Evolutionary conservation across 1,139 yeast genomes (phyloP).

Genomic region (Saccharomycopsis hybrid): DNA sequence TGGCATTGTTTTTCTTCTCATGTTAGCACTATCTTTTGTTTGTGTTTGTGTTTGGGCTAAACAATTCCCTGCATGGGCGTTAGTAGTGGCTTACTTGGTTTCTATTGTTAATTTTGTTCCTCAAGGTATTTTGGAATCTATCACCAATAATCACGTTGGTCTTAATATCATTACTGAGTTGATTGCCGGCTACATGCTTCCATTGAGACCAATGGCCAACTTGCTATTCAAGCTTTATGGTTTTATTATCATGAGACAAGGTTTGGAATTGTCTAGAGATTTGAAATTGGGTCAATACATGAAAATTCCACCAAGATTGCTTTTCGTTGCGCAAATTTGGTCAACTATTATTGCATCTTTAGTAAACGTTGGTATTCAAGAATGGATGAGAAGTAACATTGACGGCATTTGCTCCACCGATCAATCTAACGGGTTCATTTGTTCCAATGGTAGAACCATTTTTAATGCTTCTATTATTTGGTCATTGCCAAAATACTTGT

Average conservation of each 20-base stretch:
- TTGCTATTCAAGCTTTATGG: conserved; percentile 57
- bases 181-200: conserved; percentile 54
- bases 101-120: conserved; percentile 49
- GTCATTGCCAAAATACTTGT: conserved; percentile 53
- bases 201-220: conserved; percentile 56
- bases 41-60: conserved; percentile 36
- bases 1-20: conserved; percentile 37
- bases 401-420: conserved; percentile 41
- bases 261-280: conserved; percentile 47
- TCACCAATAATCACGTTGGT: conserved; percentile 40
- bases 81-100: conserved; percentile 45
- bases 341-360: conserved; percentile 36
- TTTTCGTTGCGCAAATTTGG: conserved; percentile 48
- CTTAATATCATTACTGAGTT: conserved; percentile 50
- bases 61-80: conserved; percentile 49
- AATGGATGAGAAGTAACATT: conserved; percentile 33
- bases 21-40: conserved; percentile 37
- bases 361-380: conserved; percentile 34
- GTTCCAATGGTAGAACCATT: conserved; percentile 44
- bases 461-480: conserved; percentile 55
- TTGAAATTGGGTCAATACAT: conserved; percentile 60
- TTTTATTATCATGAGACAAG: conserved; percentile 51
- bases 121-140: conserved; percentile 45
- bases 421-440: conserved; percentile 41
- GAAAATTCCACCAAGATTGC: conserved; percentile 54